Evolutionary conservation across 2,329 filamentous ascomycete genomes (phyloP), one percentile per base, ranked within the genome.

Genomic region (Cadophora sp.): DNA sequence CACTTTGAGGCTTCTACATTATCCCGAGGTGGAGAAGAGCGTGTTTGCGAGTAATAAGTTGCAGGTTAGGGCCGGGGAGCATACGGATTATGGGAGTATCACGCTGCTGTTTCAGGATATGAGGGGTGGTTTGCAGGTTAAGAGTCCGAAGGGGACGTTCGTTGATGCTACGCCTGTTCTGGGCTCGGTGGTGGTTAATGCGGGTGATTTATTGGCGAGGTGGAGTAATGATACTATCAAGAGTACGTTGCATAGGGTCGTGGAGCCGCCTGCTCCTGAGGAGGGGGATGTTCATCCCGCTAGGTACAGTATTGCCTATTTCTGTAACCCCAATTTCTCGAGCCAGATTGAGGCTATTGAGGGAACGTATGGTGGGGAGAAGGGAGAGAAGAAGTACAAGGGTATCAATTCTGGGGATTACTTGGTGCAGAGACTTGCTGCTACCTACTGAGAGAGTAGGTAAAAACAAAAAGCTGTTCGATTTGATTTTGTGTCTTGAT

Each of bases 181-280:
- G 43, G 89, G 89, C 64, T 94, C 93, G 0, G 90, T 96, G 48
- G 92, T 97, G 13, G 87, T 97, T 71, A 97, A 97, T 75, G 94
- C 94, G 0, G 94, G 94, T 1, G 94, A 97, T 76, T 78, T 97
- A 72, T 82, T 97, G 59, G 90, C 92, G 1, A 84, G 94, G 62
- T 97, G 94, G 94, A 93, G 91, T 70, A 97, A 97, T 76, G 93
- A 96, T 75, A 91, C 87, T 4, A 97, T 97, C 80, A 94, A 91
- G 81, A 95, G 91, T 76, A 97, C 94, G 4, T 87, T 94, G 68
- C 94, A 97, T 79, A 88, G 94, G 13, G 94, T 97, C 0, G 92
- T 97, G 5, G 92, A 97, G 80, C 94, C 94, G 1, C 91, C 92
- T 0, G 81, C 83, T 18, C 84, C 83, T 4, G 82, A 81, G 3